Evolutionary conservation across 2,329 filamentous ascomycete genomes (phyloP).

Genomic region (Monosporascus sp.): DNA sequence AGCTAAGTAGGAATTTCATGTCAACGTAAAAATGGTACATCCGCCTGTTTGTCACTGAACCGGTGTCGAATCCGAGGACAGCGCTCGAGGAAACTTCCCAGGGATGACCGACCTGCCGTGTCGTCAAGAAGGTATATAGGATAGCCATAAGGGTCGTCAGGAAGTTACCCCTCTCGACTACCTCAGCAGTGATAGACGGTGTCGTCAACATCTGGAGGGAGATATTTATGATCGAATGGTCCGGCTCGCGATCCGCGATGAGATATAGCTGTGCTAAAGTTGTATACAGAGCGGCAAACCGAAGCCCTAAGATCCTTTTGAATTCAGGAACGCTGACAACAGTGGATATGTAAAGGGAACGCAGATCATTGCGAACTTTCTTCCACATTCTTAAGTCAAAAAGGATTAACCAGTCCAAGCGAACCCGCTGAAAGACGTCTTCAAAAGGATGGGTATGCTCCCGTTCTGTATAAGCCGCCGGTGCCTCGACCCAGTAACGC

Average conservation of each 20-base stretch:
- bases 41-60: slow-evolving; percentile 87
- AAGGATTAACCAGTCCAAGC: slow-evolving; percentile 88
- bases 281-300: slow-evolving; percentile 94
- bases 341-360: slow-evolving; percentile 92
- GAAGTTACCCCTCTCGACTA: slow-evolving; percentile 93
- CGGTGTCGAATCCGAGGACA: slow-evolving; percentile 86
- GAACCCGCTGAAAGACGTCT: slow-evolving; percentile 81
- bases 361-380: slow-evolving; percentile 81
- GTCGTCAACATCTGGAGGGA: slow-evolving; percentile 96
- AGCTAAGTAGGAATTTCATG: slow-evolving; percentile 83
- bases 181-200: slow-evolving; percentile 91
- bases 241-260: slow-evolving; percentile 91
- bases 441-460: slow-evolving; percentile 67
- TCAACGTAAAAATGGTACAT: slow-evolving; percentile 99
- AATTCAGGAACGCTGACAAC: slow-evolving; percentile 94
- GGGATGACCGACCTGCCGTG: slow-evolving; percentile 89
- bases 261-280: slow-evolving; percentile 90
- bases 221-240: slow-evolving; percentile 97
- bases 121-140: slow-evolving; percentile 94
- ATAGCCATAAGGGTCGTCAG: slow-evolving; percentile 93
- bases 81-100: slow-evolving; percentile 82
- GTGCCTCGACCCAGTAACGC: slow-evolving; percentile 81
- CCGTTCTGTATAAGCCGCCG: slow-evolving; percentile 59
- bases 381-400: slow-evolving; percentile 98
- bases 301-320: slow-evolving; percentile 84